These are phyloP conservation scores for Trifolium dubium DNA, from an alignment of 306 rosid species.

Conservation along the genomic window DNA sequence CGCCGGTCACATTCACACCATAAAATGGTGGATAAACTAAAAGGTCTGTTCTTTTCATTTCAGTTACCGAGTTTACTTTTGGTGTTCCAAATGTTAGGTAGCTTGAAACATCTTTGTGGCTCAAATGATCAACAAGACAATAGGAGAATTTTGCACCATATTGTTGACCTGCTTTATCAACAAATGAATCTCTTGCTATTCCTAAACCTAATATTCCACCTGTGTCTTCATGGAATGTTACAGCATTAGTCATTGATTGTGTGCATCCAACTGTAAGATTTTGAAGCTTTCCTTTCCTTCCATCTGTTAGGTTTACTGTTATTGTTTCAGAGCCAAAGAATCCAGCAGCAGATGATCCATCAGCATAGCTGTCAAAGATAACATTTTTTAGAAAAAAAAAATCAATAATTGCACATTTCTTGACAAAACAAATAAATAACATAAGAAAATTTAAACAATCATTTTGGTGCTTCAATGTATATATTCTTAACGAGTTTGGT, in stretches of 20 bases:
- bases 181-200: conserved; percentile 48
- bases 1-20: conserved; percentile 51
- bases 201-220: conserved; percentile 83
- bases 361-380: conserved; percentile 58
- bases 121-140: conserved; percentile 77
- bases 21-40: conserved; percentile 45
- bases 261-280: conserved; percentile 76
- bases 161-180: conserved; percentile 42
- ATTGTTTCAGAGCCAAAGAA: conserved; percentile 70
- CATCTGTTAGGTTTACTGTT: conserved; percentile 52
- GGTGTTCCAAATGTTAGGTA: conserved; percentile 57
- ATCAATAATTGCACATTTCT: conserved; percentile 26
- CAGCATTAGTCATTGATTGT: conserved; percentile 19
- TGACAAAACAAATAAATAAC: not conserved
- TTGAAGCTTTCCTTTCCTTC: conserved; percentile 43
- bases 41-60: conserved; percentile 50
- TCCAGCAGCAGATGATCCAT: conserved; percentile 65
- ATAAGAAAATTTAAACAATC: not conserved
- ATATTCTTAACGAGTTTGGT: not conserved
- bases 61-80: not conserved
- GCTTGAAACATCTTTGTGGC: conserved; percentile 54
- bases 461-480: too few species aligned
- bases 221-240: conserved; percentile 34
- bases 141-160: conserved; percentile 71
- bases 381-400: not conserved